Evolutionary conservation across 1,139 yeast genomes (phyloP).

Genomic region (Ogataea hybrid): DNA sequence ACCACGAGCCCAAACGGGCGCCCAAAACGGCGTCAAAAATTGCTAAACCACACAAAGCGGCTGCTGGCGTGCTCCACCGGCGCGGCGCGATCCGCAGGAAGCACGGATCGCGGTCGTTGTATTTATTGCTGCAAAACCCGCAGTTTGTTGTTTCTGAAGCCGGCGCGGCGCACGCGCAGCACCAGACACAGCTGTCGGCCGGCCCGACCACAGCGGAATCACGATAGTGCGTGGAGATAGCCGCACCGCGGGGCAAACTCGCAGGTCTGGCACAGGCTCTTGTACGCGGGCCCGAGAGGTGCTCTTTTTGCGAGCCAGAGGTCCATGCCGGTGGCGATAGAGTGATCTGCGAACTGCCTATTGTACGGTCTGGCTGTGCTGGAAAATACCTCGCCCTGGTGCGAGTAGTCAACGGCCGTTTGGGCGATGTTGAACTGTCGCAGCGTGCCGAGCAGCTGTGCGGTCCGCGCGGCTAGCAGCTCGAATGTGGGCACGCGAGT

Average conservation of each 20-base stretch:
- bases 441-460: slow-evolving; percentile 38
- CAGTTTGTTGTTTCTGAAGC: not conserved
- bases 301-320: slow-evolving; percentile 57
- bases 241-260: slow-evolving; percentile 41
- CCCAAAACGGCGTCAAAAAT: not conserved
- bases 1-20: not conserved
- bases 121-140: slow-evolving; percentile 2
- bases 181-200: not conserved
- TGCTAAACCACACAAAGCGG: not conserved
- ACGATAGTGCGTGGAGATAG: slow-evolving; percentile 12
- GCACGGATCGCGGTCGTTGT: not conserved
- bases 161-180: not conserved
- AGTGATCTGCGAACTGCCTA: slow-evolving; percentile 28
- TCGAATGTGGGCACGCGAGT: slow-evolving; percentile 51
- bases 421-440: slow-evolving; percentile 34
- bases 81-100: slow-evolving; percentile 7
- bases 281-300: slow-evolving; percentile 40
- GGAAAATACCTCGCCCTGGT: slow-evolving; percentile 39
- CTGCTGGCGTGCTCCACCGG: not conserved
- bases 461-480: slow-evolving; percentile 52
- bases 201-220: not conserved
- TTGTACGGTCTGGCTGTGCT: slow-evolving; percentile 38
- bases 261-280: slow-evolving; percentile 47
- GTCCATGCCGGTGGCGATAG: slow-evolving; percentile 35
- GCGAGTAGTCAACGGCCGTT: slow-evolving; percentile 54